Evolutionary conservation across 805 yeast species (phyloP).

Genomic region (Saturnispora diversa): DNA sequence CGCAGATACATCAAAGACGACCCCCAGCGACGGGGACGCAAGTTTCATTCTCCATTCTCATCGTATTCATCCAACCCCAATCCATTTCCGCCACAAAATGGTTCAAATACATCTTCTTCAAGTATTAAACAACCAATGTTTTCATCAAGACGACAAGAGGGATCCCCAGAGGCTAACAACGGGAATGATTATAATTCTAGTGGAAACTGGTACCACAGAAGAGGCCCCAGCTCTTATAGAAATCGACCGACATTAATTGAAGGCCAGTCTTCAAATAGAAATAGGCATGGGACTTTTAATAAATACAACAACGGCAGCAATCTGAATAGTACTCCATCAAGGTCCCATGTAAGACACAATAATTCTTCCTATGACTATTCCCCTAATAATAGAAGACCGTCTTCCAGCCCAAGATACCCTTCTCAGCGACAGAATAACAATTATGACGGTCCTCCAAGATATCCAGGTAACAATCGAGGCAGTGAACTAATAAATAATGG

Average conservation of each 20-base stretch:
- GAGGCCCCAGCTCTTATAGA: conserved; percentile 1
- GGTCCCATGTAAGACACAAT: too few relatives aligned
- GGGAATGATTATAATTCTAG: not conserved
- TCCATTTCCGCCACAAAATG: conserved; percentile 27
- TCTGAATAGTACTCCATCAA: not conserved
- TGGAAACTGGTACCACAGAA: not conserved
- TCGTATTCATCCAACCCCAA: conserved; percentile 18
- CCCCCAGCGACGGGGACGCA: conserved; percentile 19
- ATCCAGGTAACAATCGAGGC: too few relatives aligned
- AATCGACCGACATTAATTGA: not conserved
- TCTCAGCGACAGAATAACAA: too few relatives aligned
- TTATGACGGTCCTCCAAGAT: too few relatives aligned
- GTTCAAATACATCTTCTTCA: not conserved
- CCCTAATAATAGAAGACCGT: too few relatives aligned
- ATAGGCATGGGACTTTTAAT: conserved; percentile 1
- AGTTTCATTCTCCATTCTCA: conserved; percentile 16
- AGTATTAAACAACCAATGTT: conserved; percentile 6
- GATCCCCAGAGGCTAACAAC: not conserved
- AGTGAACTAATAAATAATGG: too few relatives aligned
- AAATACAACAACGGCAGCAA: not conserved
- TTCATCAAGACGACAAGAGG: conserved; percentile 12
- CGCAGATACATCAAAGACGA: conserved; percentile 24
- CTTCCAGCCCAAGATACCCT: too few relatives aligned
- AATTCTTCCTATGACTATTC: too few relatives aligned
- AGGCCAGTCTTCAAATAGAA: not conserved